Evolutionary conservation across 192 early-diverging fungal genomes (phyloP), one percentile per base, ranked within the genome.

Genomic region (Linnemannia hyalina): DNA sequence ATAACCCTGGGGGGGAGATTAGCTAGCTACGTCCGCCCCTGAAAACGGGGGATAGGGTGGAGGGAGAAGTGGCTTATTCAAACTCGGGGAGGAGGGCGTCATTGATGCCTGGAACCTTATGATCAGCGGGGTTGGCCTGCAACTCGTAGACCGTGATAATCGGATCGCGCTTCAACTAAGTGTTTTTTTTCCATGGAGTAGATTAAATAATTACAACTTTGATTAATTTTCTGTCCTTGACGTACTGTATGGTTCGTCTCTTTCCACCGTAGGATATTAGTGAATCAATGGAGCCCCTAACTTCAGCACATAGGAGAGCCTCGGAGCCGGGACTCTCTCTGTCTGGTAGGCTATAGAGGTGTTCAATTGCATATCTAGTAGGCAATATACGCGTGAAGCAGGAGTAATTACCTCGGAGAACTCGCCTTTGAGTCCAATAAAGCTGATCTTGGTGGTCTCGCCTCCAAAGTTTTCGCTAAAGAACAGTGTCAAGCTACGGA

Each of bases 381-480:
- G 16, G 49, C 5, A 52, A 20, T 1, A 52, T 52, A 52, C 49
- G 49, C 49, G 49, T 35, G 18, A n/a, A 15, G 4, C n/a, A 49
- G 18, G 23, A 23, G 26, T 57, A 5, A 65, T 73, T 84, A 93
- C 93, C 90, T 93, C 91, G 72, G 92, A 94, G 92, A 93, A 97
- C 80, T 98, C 98, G 52, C 98, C 98, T 75, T 97, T 96, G 81
- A 99, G 93, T 16, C 96, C 97, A 88, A 99, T 89, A 78, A 94
- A 99, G 23, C 83, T 89, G 47, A 99, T 91, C 54, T 86, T 89
- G 29, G 96, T 96, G 4, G 90, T 90, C n/a, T 96, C 96, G 46
- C 81, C 95, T 20, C 94, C 95, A 88, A 94, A 97, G 80, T 96
- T 96, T 7, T 86, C 88, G 5, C 95, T 94, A 81, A 99, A 95